Conservation (phyloP, 305 asterid species). For the Ilex paraguariensis region DNA sequence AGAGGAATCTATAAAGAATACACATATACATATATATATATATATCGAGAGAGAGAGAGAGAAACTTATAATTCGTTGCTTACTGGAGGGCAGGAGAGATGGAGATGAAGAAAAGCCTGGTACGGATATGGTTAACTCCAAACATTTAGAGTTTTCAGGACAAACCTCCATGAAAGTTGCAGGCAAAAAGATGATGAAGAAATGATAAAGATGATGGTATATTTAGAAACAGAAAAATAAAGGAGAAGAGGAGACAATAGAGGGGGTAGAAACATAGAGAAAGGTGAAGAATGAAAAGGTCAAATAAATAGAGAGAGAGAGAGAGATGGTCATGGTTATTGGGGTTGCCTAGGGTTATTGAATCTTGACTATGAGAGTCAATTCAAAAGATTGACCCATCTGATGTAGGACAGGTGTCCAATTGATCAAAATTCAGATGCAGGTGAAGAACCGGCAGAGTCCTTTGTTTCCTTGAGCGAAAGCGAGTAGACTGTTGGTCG, state of each 20-base stretch:
- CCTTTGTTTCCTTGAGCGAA: no score
- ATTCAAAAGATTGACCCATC: constrained; percentile 21
- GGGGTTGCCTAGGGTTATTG: constrained; percentile 6
- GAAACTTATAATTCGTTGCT: background rate
- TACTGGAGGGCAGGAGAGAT: constrained; percentile 43
- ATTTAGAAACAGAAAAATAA: background rate
- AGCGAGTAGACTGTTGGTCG: no score
- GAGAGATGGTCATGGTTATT: background rate
- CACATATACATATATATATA: no score
- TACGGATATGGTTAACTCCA: constrained; percentile 58
- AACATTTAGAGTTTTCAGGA: constrained; percentile 16
- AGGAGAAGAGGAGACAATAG: constrained; percentile 8
- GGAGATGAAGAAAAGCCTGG: constrained; percentile 54
- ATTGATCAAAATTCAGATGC: no score
- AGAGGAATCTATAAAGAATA: no score
- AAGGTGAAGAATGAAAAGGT: constrained; percentile 26
- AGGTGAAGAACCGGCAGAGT: no score
- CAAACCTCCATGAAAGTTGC: constrained; percentile 30
- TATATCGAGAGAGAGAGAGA: no score
- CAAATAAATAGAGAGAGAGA: constrained; percentile 19
- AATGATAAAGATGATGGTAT: no score
- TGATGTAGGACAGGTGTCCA: constrained; percentile 31
- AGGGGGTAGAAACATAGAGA: constrained; percentile 13
- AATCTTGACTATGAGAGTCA: constrained; percentile 24
- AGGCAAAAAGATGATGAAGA: background rate